phyloP scores from a whole-genome alignment of 352 stramenopile species.

The Phytophthora multivora region DNA sequence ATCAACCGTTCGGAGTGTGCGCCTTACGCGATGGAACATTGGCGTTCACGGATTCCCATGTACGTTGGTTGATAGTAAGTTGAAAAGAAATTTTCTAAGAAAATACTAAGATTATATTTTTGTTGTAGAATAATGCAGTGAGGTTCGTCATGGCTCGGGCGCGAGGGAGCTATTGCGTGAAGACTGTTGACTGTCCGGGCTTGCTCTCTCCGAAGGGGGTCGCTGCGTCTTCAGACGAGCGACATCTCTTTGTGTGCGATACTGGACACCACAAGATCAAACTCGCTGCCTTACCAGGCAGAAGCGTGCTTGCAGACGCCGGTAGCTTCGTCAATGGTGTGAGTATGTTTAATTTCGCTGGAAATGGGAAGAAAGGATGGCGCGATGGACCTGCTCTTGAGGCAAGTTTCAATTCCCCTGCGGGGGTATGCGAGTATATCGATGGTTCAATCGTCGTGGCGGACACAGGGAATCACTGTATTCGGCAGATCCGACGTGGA shows the following conservation, averaged over 20 bases:
- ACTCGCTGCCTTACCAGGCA: conserved; percentile 41
- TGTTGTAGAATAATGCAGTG: conserved; percentile 46
- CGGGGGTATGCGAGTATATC: conserved; percentile 40
- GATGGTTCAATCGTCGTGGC: conserved; percentile 48
- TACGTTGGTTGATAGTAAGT: conserved; percentile 4
- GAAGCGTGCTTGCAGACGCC: conserved; percentile 22
- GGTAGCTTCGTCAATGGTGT: conserved; percentile 18
- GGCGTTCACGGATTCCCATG: conserved; percentile 45
- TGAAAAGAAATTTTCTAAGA: neutral
- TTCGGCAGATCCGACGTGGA: conserved; percentile 42
- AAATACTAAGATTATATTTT: neutral
- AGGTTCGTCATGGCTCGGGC: conserved; percentile 27
- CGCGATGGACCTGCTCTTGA: conserved; percentile 45
- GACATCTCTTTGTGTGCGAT: conserved; percentile 61
- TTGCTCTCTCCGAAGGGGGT: conserved; percentile 58
- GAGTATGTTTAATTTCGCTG: conserved; percentile 53
- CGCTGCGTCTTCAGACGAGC: conserved; percentile 38
- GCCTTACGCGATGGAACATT: conserved; percentile 29
- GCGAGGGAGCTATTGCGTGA: conserved; percentile 16
- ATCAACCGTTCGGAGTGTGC: conserved; percentile 46
- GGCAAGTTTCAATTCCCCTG: conserved; percentile 47
- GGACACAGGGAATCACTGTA: conserved; percentile 64
- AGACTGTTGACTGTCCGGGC: conserved; percentile 32
- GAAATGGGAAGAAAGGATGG: conserved; percentile 47
- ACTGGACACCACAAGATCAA: conserved; percentile 61